A percentile compares a stretch with the other conserved stretches of the same genome.
Evolutionary conservation across 129 eudicot species (phyloP).

Genomic region (Ambrosia trifida): DNA sequence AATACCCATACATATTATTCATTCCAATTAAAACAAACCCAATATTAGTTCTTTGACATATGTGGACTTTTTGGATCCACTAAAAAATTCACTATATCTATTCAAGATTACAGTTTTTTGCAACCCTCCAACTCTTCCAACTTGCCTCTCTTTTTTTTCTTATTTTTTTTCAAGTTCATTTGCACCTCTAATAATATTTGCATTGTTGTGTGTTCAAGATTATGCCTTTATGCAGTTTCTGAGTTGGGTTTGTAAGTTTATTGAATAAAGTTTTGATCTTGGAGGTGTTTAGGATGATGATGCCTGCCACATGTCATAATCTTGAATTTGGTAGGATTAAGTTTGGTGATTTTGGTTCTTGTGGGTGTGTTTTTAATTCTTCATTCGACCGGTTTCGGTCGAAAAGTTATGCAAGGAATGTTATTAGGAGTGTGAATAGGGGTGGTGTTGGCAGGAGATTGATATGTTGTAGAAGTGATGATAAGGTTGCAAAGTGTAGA

Average conservation of each 20-base stretch:
- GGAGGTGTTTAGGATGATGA: conserved; percentile 47
- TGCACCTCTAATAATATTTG: conserved; percentile 7
- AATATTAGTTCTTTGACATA: conserved; percentile 16
- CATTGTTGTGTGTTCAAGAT: conserved; percentile 16
- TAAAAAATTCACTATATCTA: conserved; percentile 40
- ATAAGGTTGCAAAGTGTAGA: conserved; percentile 40
- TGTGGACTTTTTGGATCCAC: conserved; percentile 67
- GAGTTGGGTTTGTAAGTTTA: conserved; percentile 44
- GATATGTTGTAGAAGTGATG: conserved; percentile 44
- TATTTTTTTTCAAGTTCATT: neutral
- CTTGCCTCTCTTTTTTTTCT: conserved; percentile 10
- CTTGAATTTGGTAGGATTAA: conserved; percentile 63
- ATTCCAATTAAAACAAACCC: conserved; percentile 24
- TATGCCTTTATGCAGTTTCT: conserved; percentile 26
- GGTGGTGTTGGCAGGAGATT: conserved; percentile 38
- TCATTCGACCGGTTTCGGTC: conserved; percentile 41
- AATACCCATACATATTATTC: neutral
- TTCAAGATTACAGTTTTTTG: conserved; percentile 25
- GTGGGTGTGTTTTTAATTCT: conserved; percentile 72
- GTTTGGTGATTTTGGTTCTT: conserved; percentile 48
- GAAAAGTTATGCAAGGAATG: conserved; percentile 41
- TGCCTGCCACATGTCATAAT: conserved; percentile 75
- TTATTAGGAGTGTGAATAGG: conserved; percentile 37
- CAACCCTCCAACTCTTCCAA: conserved; percentile 27
- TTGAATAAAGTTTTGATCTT: conserved; percentile 23